Base-by-base conservation (phyloP, 2,329 filamentous ascomycete genomes). In the Ophiostoma pallidulum region DNA sequence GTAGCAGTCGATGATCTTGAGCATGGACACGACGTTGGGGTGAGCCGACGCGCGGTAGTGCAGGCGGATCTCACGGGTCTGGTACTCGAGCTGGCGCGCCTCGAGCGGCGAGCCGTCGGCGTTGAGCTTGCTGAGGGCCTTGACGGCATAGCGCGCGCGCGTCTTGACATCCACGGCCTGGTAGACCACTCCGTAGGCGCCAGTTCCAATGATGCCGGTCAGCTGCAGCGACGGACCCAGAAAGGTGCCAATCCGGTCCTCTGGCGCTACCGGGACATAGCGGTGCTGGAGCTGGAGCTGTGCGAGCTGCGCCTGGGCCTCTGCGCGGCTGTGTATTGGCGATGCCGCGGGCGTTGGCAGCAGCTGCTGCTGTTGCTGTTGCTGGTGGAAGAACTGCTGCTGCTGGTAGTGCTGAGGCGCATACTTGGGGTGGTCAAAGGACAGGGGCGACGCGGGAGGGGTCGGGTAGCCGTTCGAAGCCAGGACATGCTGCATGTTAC, bases 171-270 rank as follows among this genome's bases (percentile, higher is more conserved):
- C 90, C 67, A 86, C 73, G 60, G 90, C 90, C 55, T 82, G 80
- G 71, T 97, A 97, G 22, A 98, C 92, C 36, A 96, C 90, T 55
- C 92, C 92, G 67, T 98, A 98, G 49, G 92, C 92, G 58, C 92
- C 92, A 43, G 91, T 86, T 55, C 92, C 92, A 53, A 97, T 77
- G 58, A 97, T 86, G 53, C 81, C 78, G 54, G 82, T 87, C 60
- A 97, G 73, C 69, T 91, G 83, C 57, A 96, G 76, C 63, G 86
- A 82, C 62, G 84, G 84, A 58, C 86, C 86, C 56, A 97, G 77
- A 57, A 91, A 74, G 57, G 82, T 80, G 65, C 91, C 90, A 73
- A 97, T 69, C 61, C 89, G 82, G 62, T 90, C 86, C 75, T 95
- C 86, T 36, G 90, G 88, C 48, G 78, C 67, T 58, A 77, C 70